Evolutionary conservation across 2,329 filamentous ascomycete species (phyloP).

Genomic region (Apiospora arundinis): DNA sequence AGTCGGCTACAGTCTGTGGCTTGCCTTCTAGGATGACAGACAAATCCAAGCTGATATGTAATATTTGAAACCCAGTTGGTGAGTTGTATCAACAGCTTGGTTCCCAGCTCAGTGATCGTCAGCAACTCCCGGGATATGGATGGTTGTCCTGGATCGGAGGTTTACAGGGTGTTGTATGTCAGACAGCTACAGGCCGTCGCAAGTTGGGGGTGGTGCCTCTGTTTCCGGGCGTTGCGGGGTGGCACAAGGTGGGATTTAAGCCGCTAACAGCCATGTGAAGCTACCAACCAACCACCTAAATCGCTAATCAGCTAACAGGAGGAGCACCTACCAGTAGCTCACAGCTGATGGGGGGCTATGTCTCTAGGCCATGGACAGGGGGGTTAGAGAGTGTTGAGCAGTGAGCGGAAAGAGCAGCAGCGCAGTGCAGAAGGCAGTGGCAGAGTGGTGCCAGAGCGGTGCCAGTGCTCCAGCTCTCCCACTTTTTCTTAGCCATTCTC

Average conservation of each 20-base stretch:
- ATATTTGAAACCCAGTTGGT: background rate
- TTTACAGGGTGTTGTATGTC: background rate
- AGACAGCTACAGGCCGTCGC: background rate
- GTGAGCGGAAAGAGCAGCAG: background rate
- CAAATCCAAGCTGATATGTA: background rate
- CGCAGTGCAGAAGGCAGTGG: background rate
- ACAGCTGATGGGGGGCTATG: background rate
- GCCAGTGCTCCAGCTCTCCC: background rate
- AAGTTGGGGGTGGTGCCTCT: background rate
- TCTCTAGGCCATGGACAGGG: background rate
- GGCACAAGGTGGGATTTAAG: background rate
- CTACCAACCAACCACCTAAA: background rate
- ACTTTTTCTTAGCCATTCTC: slow-evolving; percentile 5
- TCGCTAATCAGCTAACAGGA: background rate
- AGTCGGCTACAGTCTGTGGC: background rate
- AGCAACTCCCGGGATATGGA: background rate
- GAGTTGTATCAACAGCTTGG: slow-evolving; percentile 7
- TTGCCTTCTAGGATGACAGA: background rate
- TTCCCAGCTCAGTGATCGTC: background rate
- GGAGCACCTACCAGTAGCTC: slow-evolving; percentile 13
- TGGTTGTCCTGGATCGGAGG: slow-evolving; percentile 8
- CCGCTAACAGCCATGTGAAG: background rate
- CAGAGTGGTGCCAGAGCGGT: background rate
- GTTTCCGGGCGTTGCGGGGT: slow-evolving; percentile 2
- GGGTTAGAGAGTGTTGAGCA: background rate